phyloP scores from a whole-genome alignment of 2,329 filamentous ascomycete genomes.

The Fusarium bulbicola region DNA sequence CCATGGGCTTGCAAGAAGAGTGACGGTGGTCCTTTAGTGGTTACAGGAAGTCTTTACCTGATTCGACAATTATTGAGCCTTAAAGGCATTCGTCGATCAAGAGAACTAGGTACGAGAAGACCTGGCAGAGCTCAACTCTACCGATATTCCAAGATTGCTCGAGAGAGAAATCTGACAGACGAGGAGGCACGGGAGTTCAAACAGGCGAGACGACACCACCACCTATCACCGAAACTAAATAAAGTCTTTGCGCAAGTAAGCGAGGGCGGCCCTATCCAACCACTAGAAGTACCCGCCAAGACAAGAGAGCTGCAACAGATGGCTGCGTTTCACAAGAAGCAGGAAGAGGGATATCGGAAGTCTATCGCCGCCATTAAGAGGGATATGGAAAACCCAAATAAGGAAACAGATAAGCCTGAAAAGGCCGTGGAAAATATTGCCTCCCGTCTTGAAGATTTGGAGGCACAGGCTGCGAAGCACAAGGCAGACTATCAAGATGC shows the following conservation, averaged over 20 bases:
- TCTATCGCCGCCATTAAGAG: constrained; percentile 27
- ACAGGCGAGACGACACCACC: constrained; percentile 46
- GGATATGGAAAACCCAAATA: constrained; percentile 12
- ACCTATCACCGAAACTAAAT: constrained; percentile 44
- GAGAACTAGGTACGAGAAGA: constrained; percentile 44
- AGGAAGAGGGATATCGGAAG: constrained; percentile 44
- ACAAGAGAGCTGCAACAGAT: constrained; percentile 40
- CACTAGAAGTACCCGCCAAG: constrained; percentile 33
- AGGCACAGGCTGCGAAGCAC: constrained; percentile 41
- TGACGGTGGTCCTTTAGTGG: constrained; percentile 46
- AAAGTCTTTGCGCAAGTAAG: constrained; percentile 30
- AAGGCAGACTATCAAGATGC: constrained; percentile 35
- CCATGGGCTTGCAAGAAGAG: constrained; percentile 50
- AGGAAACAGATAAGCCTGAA: not conserved
- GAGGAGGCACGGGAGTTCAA: constrained; percentile 49
- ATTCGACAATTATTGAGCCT: constrained; percentile 49
- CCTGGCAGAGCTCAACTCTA: constrained; percentile 48
- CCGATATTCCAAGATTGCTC: constrained; percentile 44
- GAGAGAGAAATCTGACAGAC: constrained; percentile 44
- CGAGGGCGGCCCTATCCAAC: constrained; percentile 26
- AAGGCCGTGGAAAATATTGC: constrained; percentile 5
- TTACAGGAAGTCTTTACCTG: constrained; percentile 55
- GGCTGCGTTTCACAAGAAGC: constrained; percentile 44
- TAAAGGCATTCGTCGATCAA: constrained; percentile 42
- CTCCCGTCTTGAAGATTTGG: constrained; percentile 35